A percentile compares a stretch with the other conserved stretches of the same genome.
phyloP scores from a whole-genome alignment of 495 filamentous ascomycete species.

The Trichocladium antarcticum region DNA sequence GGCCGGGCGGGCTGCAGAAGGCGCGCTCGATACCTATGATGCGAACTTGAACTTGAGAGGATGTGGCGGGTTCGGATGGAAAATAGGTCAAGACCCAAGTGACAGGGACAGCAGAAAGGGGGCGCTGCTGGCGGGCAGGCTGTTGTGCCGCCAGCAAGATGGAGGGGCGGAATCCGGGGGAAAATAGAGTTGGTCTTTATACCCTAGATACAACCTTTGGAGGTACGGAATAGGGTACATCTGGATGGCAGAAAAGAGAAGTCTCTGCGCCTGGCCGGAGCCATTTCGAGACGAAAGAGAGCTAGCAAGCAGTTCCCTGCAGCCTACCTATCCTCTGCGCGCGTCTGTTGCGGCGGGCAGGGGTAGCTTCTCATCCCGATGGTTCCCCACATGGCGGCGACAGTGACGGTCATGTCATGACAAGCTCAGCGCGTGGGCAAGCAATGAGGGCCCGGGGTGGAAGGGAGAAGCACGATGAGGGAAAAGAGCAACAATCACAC shows the following conservation, averaged over 20 bases:
- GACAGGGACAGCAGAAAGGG: constrained; percentile 5
- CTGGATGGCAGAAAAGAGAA: constrained; percentile 16
- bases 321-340: constrained; percentile 10
- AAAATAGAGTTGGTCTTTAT: constrained; percentile 38
- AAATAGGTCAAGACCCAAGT: constrained; percentile 11
- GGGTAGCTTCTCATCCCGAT: constrained; percentile 9
- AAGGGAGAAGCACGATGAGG: constrained; percentile 4
- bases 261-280: constrained; percentile 18
- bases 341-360: constrained; percentile 7
- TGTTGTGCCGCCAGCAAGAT: constrained; percentile 34
- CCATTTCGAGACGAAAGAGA: constrained; percentile 19
- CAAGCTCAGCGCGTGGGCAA: constrained; percentile 1
- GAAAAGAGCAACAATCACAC: constrained; percentile 8
- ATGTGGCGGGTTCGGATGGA: neutral
- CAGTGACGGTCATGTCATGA: constrained; percentile 15
- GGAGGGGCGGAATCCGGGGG: constrained; percentile 30
- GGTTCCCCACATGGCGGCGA: constrained; percentile 19
- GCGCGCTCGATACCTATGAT: neutral
- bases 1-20: neutral
- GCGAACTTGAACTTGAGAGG: too few relatives aligned
- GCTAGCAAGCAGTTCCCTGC: constrained; percentile 23
- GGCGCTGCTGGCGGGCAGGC: constrained; percentile 32
- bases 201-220: constrained; percentile 21
- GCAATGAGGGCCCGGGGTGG: neutral
- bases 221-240: neutral